Evolutionary conservation across 805 yeast genomes (phyloP).

Genomic region (Cyberlindnera meyerae): DNA sequence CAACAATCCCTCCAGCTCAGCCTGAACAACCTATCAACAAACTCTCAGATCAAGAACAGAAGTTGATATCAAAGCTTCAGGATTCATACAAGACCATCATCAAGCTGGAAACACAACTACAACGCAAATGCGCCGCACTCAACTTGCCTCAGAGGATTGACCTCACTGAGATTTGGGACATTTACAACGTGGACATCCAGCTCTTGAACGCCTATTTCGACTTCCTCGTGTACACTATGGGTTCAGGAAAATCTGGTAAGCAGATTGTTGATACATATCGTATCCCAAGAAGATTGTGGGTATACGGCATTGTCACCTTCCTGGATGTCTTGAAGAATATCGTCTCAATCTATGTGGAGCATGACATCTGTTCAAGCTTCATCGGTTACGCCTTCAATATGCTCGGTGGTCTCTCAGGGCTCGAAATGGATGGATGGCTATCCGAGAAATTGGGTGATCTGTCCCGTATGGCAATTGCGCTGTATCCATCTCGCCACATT

Average conservation of each 20-base stretch:
- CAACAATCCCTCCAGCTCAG: conserved; percentile 4
- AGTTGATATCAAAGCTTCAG: conserved; percentile 63
- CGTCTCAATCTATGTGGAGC: conserved; percentile 67
- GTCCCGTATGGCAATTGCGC: conserved; percentile 82
- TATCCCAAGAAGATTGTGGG: conserved; percentile 79
- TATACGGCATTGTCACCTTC: conserved; percentile 78
- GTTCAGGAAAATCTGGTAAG: conserved; percentile 72
- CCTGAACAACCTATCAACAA: conserved; percentile 10
- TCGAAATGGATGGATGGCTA: conserved; percentile 50
- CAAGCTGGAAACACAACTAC: conserved; percentile 61
- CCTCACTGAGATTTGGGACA: conserved; percentile 67
- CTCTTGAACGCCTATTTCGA: conserved; percentile 68
- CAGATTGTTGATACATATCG: conserved; percentile 74
- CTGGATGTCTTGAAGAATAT: conserved; percentile 73
- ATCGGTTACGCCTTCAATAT: conserved; percentile 64
- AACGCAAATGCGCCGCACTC: conserved; percentile 60
- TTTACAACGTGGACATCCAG: conserved; percentile 62
- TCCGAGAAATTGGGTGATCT: conserved; percentile 77
- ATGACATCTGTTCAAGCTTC: conserved; percentile 72
- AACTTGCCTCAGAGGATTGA: conserved; percentile 49
- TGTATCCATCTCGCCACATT: conserved; percentile 71
- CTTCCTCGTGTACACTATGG: conserved; percentile 63
- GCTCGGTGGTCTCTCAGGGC: conserved; percentile 36
- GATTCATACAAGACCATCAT: conserved; percentile 71
- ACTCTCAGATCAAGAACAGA: conserved; percentile 54